Conservation (phyloP, 2,329 filamentous ascomycete genomes). For the Diaporthe humulicola region DNA sequence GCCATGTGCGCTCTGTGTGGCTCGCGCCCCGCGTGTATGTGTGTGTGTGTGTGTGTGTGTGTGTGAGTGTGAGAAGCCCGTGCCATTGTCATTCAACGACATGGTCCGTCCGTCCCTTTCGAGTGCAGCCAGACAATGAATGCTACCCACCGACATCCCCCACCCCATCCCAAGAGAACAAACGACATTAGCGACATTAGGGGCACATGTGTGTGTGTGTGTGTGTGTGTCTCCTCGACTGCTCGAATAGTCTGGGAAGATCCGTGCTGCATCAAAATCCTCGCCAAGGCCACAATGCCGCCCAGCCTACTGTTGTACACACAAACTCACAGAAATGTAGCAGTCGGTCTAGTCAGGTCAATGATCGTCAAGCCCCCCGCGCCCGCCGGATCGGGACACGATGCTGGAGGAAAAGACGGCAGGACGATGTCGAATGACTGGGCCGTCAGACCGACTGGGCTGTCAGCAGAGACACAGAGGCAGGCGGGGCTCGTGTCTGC, state of each 20-base stretch:
- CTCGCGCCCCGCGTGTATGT: neutral
- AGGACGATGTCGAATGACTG: neutral
- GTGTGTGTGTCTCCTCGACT: neutral
- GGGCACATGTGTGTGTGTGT: neutral
- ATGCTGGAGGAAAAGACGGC: neutral
- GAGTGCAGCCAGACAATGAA: slow-evolving; percentile 2
- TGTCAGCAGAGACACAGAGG: neutral
- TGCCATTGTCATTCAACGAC: slow-evolving; percentile 5
- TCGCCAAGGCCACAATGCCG: slow-evolving; percentile 5
- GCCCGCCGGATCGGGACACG: slow-evolving; percentile 3
- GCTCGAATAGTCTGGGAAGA: neutral
- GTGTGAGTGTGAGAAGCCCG: neutral
- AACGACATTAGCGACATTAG: neutral
- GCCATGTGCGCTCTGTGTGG: neutral
- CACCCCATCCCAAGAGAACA: neutral
- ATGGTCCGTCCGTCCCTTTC: neutral
- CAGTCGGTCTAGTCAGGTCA: neutral
- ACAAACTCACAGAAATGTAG: neutral
- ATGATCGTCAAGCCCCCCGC: neutral
- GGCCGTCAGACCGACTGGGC: neutral
- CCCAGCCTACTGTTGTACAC: neutral
- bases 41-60: neutral
- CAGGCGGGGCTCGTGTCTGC: neutral
- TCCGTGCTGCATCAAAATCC: slow-evolving; percentile 13
- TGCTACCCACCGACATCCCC: neutral